phyloP scores from a whole-genome alignment of 768 basidiomycete species.

The Hygrophoropsis aurantiaca region DNA sequence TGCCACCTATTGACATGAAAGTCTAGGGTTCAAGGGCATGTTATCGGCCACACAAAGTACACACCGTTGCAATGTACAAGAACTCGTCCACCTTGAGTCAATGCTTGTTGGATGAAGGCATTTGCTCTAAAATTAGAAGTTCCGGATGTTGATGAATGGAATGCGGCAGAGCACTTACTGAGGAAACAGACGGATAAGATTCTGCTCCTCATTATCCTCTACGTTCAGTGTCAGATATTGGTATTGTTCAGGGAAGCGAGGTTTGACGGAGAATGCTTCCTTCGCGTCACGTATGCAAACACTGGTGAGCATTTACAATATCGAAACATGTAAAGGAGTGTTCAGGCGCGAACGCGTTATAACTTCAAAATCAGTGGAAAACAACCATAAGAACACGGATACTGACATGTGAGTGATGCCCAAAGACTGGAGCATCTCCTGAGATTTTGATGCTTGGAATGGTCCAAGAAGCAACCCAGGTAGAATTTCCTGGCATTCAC shows the following conservation, averaged over 20 bases:
- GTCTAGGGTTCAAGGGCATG: not conserved
- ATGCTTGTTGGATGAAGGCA: slow-evolving; percentile 67
- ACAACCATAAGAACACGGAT: not conserved
- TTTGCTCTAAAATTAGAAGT: slow-evolving; percentile 54
- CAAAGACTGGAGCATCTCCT: slow-evolving; percentile 63
- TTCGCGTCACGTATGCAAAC: slow-evolving; percentile 88
- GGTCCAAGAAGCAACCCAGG: slow-evolving; percentile 83
- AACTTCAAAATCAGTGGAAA: not conserved
- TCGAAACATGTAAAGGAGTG: not conserved
- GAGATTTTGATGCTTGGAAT: slow-evolving; percentile 83
- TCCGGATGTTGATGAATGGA: not conserved
- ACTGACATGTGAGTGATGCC: slow-evolving; percentile 80
- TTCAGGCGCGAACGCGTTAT: not conserved
- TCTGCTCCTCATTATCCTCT: slow-evolving; percentile 92
- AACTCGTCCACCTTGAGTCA: slow-evolving; percentile 62
- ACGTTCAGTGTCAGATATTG: slow-evolving; percentile 81
- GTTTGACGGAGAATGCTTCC: slow-evolving; percentile 86
- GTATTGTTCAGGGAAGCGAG: slow-evolving; percentile 81
- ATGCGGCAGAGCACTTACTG: slow-evolving; percentile 42
- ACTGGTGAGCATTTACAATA: slow-evolving; percentile 39
- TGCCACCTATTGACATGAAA: slow-evolving; percentile 57
- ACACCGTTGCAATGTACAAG: slow-evolving; percentile 89
- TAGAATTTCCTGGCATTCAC: slow-evolving; percentile 92
- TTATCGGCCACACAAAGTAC: slow-evolving; percentile 14
- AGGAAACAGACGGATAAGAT: slow-evolving; percentile 90